Evolutionary conservation across 2,329 filamentous ascomycete species (phyloP).

Genomic region (Fusarium sp.): DNA sequence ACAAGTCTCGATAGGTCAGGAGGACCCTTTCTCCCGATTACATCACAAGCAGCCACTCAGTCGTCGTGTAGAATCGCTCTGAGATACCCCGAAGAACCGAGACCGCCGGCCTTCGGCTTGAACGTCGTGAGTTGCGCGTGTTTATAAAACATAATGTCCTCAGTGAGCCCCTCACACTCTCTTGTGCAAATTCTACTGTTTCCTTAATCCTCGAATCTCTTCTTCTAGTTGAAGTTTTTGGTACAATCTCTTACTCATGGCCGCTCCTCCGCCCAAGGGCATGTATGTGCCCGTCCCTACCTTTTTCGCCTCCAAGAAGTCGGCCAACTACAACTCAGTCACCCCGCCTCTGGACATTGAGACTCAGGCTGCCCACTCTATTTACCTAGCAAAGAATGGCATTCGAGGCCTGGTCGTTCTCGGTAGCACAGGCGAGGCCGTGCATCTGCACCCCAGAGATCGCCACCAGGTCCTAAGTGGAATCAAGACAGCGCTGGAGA

Average conservation of each 20-base stretch:
- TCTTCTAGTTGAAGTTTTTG: background rate
- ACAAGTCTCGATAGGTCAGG: constrained; percentile 28
- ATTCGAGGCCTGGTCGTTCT: constrained; percentile 75
- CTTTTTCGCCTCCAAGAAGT: constrained; percentile 68
- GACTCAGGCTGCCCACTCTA: constrained; percentile 70
- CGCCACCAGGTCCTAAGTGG: constrained; percentile 69
- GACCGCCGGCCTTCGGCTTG: constrained; percentile 26
- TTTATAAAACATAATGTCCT: constrained; percentile 42
- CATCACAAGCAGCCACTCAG: constrained; percentile 17
- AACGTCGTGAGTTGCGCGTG: constrained; percentile 12
- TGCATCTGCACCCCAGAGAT: constrained; percentile 73
- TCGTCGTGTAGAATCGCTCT: constrained; percentile 33
- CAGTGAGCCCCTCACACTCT: constrained; percentile 31
- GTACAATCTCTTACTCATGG: constrained; percentile 36
- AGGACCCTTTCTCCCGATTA: constrained; percentile 20
- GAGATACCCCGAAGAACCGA: constrained; percentile 46
- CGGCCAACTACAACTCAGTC: constrained; percentile 60
- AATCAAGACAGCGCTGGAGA: constrained; percentile 69
- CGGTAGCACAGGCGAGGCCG: constrained; percentile 76
- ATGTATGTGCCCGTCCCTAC: constrained; percentile 75
- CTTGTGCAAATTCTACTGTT: background rate
- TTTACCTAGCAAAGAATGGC: constrained; percentile 73
- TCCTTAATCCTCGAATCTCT: background rate
- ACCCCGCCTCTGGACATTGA: constrained; percentile 70
- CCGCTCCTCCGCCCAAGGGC: constrained; percentile 64